Percentiles rank a stretch among this genome's conserved stretches.
Evolutionary conservation across 1,284 basidiomycete species (phyloP).

Genomic region (Moniliophthora roreri): DNA sequence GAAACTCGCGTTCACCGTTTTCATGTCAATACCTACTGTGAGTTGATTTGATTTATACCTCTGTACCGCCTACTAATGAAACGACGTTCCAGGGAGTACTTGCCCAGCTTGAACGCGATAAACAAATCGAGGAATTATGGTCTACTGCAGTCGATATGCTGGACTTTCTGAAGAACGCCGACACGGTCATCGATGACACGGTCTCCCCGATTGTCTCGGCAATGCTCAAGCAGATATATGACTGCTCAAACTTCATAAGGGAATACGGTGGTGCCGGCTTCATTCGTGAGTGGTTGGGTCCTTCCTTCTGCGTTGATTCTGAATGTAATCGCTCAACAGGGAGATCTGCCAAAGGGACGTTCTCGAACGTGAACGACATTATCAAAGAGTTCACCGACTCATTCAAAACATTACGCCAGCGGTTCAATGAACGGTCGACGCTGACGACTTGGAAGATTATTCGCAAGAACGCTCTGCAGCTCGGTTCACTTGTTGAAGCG

Average conservation of each 20-base stretch:
- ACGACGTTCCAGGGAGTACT: neutral
- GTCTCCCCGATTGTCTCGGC: neutral
- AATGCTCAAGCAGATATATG: slow-evolving; percentile 5
- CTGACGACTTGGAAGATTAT: neutral
- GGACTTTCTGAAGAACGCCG: neutral
- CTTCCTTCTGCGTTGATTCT: too few relatives aligned
- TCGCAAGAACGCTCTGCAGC: neutral
- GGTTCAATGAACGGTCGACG: neutral
- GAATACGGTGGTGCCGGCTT: neutral
- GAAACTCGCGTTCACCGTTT: too few relatives aligned
- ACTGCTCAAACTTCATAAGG: slow-evolving; percentile 1
- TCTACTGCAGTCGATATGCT: slow-evolving; percentile 2
- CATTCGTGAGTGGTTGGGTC: neutral
- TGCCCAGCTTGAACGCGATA: neutral
- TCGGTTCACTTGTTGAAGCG: neutral
- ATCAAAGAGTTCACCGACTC: neutral
- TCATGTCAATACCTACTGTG: too few relatives aligned
- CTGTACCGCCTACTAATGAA: too few relatives aligned
- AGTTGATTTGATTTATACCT: too few relatives aligned
- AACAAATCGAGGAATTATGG: neutral
- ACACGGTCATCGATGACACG: neutral
- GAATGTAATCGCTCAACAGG: neutral
- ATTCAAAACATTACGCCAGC: neutral
- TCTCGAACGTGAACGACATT: neutral
- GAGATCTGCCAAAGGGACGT: neutral